Evolutionary conservation across 2,329 filamentous ascomycete genomes (phyloP).

Genomic region (Stemphylium beticola): DNA sequence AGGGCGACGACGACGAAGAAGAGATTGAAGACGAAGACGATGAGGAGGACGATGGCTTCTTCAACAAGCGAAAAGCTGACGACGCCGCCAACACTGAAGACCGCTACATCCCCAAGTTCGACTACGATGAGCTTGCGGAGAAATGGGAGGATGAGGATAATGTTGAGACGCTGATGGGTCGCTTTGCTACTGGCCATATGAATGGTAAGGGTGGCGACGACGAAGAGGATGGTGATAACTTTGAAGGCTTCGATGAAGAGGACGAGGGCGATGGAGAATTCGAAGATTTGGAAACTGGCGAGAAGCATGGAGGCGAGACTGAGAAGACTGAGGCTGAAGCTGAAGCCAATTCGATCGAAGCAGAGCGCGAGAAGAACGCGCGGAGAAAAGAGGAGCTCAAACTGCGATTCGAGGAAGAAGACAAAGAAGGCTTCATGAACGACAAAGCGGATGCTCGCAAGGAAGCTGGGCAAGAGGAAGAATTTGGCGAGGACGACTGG

Average conservation of each 20-base stretch:
- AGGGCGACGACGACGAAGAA: slow-evolving; percentile 65
- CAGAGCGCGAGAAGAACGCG: slow-evolving; percentile 89
- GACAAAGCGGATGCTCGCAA: slow-evolving; percentile 79
- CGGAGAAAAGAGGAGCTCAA: slow-evolving; percentile 92
- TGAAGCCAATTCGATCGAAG: slow-evolving; percentile 69
- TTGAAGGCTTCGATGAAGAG: slow-evolving; percentile 64
- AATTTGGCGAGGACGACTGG: slow-evolving; percentile 98
- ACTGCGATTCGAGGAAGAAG: slow-evolving; percentile 94
- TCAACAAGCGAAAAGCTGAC: slow-evolving; percentile 61
- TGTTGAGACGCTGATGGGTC: slow-evolving; percentile 73
- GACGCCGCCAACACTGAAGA: slow-evolving; percentile 67
- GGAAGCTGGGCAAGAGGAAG: slow-evolving; percentile 71
- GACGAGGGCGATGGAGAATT: slow-evolving; percentile 79
- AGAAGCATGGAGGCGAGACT: slow-evolving; percentile 58
- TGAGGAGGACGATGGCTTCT: slow-evolving; percentile 69
- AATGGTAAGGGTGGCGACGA: slow-evolving; percentile 49
- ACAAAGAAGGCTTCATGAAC: slow-evolving; percentile 92
- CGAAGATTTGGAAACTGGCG: slow-evolving; percentile 82
- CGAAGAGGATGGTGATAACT: slow-evolving; percentile 59
- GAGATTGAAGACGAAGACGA: slow-evolving; percentile 63
- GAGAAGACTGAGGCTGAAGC: slow-evolving; percentile 51
- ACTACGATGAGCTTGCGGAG: slow-evolving; percentile 79
- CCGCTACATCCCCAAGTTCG: slow-evolving; percentile 75
- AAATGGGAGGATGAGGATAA: slow-evolving; percentile 86
- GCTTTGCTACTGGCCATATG: slow-evolving; percentile 76